A percentile compares a stretch with the other conserved stretches of the same genome.
phyloP scores from a whole-genome alignment of 2,329 filamentous ascomycete genomes.

The Aspergillus sp. region DNA sequence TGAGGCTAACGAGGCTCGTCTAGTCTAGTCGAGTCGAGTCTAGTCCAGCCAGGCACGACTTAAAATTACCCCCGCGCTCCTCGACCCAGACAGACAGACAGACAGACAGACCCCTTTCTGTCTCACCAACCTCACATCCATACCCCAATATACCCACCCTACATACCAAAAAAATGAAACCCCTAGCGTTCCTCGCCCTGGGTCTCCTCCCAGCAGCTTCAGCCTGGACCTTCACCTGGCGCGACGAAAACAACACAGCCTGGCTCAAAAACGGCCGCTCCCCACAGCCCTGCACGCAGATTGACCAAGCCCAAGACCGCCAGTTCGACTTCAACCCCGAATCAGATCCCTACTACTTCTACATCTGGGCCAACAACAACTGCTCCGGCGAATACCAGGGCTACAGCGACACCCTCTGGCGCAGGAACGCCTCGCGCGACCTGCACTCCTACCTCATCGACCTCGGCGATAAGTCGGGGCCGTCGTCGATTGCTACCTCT shows the following conservation, averaged over 20 bases:
- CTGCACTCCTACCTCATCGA: conserved; percentile 10
- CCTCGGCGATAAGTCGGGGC: conserved; percentile 1
- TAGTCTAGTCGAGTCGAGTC: background rate
- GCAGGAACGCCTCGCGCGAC: conserved; percentile 3
- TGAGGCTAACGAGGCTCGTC: background rate
- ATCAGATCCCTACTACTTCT: conserved; percentile 4
- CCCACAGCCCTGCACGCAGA: conserved; percentile 3
- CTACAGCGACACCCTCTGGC: conserved; percentile 7
- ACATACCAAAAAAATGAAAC: background rate
- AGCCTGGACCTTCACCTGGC: conserved; percentile 14
- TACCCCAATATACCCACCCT: background rate
- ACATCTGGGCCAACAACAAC: conserved; percentile 7
- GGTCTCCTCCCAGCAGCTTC: background rate
- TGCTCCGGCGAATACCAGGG: conserved; percentile 8
- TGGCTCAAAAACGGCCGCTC: background rate
- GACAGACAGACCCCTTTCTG: background rate
- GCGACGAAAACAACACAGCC: background rate
- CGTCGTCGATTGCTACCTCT: background rate
- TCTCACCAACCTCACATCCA: background rate
- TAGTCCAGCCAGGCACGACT: too few relatives aligned
- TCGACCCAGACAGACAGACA: too few relatives aligned
- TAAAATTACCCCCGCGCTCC: too few relatives aligned
- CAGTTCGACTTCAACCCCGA: conserved; percentile 7
- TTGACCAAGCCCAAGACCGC: conserved; percentile 9
- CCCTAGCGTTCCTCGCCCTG: background rate